Evolutionary conservation across 2,329 filamentous ascomycete species (phyloP), one percentile per base, ranked within the genome.

Genomic region (Verruconis gallopava): DNA sequence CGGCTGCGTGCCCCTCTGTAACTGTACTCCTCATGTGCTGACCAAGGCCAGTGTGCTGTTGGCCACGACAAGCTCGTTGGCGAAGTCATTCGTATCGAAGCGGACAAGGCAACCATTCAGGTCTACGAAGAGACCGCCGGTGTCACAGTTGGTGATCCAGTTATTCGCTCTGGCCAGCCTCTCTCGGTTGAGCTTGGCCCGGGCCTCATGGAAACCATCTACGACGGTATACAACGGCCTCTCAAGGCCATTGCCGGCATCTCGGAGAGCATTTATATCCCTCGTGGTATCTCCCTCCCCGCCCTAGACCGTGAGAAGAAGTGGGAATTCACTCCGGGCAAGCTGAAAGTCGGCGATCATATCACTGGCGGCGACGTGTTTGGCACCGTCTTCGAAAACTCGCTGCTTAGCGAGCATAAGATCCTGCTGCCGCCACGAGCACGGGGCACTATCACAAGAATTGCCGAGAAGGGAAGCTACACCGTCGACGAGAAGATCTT

Each of bases 51-150:
- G 11, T 11, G 17, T 62, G 82, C 75, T 69, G 89, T 98, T 54
- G 88, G 91, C 54, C 78, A 94, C 60, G 85, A 94, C 59, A 77
- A 81, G 59, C 78, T 98, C 46, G 82, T 93, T 48, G 91, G 91
- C 61, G 91, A 98, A 67, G 91, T 98, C 64, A 98, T 98, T 72
- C 83, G 91, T 62, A 93, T 98, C 67, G 91, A 85, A 57, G 81
- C 71, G 62, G 91, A 98, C 64, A 93, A 89, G 68, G 88, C 86
- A 53, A 94, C 88, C 38, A 93, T 98, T 53, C 91, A 98, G 68
- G 91, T 98, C 51, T 98, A 98, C 71, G 91, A 98, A 65, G 91
- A 98, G 69, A 98, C 91, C 53, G 91, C 89, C 62, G 91, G 91
- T 67, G 81, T 98, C 52, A 93, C 78, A 52, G 88, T 98, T 51